Evolutionary conservation across 2,329 filamentous ascomycete genomes (phyloP).

Genomic region (Diaporthe citrichinensis): DNA sequence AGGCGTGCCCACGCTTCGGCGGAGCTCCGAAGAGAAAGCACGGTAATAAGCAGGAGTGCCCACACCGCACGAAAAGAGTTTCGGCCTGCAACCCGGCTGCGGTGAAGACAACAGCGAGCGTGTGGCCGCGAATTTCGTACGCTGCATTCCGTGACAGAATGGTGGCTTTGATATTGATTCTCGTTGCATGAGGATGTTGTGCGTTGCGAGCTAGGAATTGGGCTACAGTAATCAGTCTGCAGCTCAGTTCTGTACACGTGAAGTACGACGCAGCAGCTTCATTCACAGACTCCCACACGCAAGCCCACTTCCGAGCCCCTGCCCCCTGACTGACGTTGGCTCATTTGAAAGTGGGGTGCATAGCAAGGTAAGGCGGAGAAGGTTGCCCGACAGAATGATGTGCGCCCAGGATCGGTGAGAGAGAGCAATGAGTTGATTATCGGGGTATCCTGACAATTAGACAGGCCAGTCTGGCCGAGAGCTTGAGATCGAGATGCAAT

Average conservation of each 20-base stretch:
- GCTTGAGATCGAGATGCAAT: constrained; percentile 17
- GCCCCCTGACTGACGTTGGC: constrained; percentile 18
- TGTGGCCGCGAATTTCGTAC: background rate
- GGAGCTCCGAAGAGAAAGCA: constrained; percentile 16
- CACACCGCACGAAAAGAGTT: background rate
- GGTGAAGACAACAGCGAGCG: background rate
- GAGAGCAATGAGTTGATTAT: constrained; percentile 9
- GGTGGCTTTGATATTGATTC: background rate
- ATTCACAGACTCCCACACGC: background rate
- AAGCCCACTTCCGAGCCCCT: background rate
- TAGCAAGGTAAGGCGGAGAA: constrained; percentile 4
- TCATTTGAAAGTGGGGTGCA: constrained; percentile 9
- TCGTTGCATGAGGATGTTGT: background rate
- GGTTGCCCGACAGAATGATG: background rate
- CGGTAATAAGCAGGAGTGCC: background rate
- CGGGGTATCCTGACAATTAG: constrained; percentile 15
- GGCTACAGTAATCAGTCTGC: constrained; percentile 2
- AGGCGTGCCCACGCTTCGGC: background rate
- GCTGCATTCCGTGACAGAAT: background rate
- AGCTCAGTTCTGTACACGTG: background rate
- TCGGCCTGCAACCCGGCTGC: constrained; percentile 9
- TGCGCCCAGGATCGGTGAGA: constrained; percentile 27
- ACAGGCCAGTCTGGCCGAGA: constrained; percentile 7
- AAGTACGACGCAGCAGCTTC: background rate
- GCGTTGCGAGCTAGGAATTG: background rate